phyloP scores from a whole-genome alignment of 768 basidiomycete genomes.

The Tricholoma terreum region DNA sequence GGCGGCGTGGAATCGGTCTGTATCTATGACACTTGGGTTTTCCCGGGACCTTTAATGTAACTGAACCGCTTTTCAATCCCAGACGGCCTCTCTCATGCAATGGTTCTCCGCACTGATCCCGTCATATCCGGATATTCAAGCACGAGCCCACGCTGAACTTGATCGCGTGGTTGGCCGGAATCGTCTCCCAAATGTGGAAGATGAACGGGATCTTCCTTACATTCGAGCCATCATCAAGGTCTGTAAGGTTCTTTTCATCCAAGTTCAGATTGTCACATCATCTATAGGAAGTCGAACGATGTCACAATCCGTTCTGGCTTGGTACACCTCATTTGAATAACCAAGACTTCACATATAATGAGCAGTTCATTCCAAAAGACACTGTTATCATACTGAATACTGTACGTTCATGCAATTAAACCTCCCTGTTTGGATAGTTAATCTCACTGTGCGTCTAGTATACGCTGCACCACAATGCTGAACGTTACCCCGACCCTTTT shows the following conservation, averaged over 20 bases:
- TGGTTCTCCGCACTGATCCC: constrained; percentile 16
- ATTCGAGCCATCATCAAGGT: constrained; percentile 16
- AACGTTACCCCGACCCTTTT: constrained; percentile 39
- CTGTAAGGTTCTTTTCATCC: not conserved
- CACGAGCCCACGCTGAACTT: constrained; percentile 19
- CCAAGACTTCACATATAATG: constrained; percentile 4
- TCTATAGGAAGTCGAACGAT: constrained; percentile 2
- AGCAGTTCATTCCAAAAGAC: constrained; percentile 34
- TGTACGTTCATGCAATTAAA: constrained; percentile 12
- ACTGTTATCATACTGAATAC: constrained; percentile 39
- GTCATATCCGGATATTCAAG: constrained; percentile 15
- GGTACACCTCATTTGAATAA: constrained; percentile 5
- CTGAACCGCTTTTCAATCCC: not conserved
- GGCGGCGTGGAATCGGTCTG: constrained; percentile 44
- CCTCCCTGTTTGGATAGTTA: not conserved
- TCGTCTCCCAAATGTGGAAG: constrained; percentile 14
- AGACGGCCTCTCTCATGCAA: constrained; percentile 13
- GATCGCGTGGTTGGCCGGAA: constrained; percentile 17
- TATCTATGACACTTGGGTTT: not conserved
- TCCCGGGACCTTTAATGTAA: not conserved
- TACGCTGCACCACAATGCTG: constrained; percentile 34
- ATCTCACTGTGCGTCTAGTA: constrained; percentile 22
- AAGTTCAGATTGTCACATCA: not conserved
- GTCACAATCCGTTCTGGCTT: constrained; percentile 1
- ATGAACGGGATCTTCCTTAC: constrained; percentile 15